phyloP scores from a whole-genome alignment of 2,329 filamentous ascomycete genomes.

The Penicillium griseofulvum region DNA sequence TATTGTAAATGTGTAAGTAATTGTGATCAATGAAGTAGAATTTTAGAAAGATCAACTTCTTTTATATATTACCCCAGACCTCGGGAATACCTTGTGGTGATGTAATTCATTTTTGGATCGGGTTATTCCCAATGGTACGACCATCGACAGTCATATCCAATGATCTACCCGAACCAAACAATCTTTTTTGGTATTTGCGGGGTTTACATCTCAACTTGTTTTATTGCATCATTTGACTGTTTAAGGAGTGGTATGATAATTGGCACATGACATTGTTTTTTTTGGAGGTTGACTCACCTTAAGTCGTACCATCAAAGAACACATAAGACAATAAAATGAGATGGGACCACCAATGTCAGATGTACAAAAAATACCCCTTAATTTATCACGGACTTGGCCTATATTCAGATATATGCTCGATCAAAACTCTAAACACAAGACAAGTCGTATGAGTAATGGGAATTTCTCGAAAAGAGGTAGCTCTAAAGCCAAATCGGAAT shows the following conservation, averaged over 20 bases:
- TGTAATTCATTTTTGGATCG: slow-evolving; percentile 5
- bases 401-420: no score
- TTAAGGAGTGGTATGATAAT: background rate
- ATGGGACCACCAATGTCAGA: no score
- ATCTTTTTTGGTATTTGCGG: background rate
- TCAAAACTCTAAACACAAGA: no score
- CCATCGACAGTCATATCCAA: background rate
- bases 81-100: slow-evolving; percentile 3
- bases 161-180: background rate
- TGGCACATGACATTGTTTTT: background rate
- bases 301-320: no score
- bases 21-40: background rate
- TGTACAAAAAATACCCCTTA: no score
- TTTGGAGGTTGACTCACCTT: no score
- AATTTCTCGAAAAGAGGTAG: no score
- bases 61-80: slow-evolving; percentile 1
- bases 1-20: background rate
- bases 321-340: no score
- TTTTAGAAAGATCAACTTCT: background rate
- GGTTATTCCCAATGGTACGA: background rate
- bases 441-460: no score
- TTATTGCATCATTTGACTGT: background rate
- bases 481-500: no score
- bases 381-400: no score
- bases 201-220: background rate